Conservation (phyloP, 192 early-diverging fungal genomes). For the Pilobolus umbonatus region DNA sequence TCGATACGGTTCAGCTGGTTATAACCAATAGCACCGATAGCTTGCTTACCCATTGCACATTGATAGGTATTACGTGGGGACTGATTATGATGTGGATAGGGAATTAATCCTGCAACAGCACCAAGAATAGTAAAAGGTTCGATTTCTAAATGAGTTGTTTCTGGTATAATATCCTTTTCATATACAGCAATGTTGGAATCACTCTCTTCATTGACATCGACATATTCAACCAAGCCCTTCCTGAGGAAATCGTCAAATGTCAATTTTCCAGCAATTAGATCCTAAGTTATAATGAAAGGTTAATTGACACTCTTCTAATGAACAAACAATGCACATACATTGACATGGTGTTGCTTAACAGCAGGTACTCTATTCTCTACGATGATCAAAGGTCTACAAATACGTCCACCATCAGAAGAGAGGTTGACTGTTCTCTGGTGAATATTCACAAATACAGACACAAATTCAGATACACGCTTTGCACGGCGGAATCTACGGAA, state of each 20-base stretch:
- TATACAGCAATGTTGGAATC: slow-evolving; percentile 93
- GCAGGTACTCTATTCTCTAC: slow-evolving; percentile 73
- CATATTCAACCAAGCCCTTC: slow-evolving; percentile 88
- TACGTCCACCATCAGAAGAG: slow-evolving; percentile 89
- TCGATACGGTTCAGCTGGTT: slow-evolving; percentile 95
- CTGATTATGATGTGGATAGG: slow-evolving; percentile 98
- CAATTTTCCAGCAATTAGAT: slow-evolving; percentile 48
- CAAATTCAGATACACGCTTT: slow-evolving; percentile 86
- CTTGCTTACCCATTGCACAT: slow-evolving; percentile 99
- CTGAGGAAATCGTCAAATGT: slow-evolving; percentile 91
- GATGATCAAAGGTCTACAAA: slow-evolving; percentile 96
- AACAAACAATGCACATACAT: slow-evolving; percentile 33
- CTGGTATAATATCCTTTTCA: slow-evolving; percentile 75
- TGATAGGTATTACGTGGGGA: slow-evolving; percentile 96
- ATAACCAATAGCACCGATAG: slow-evolving; percentile 94
- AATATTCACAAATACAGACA: slow-evolving; percentile 82
- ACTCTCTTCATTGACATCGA: slow-evolving; percentile 97
- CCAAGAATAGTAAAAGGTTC: slow-evolving; percentile 94
- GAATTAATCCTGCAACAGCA: slow-evolving; percentile 96
- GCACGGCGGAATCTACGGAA: slow-evolving; percentile 83
- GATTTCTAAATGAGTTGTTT: slow-evolving; percentile 95
- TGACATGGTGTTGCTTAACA: slow-evolving; percentile 62
- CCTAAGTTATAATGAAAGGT: slow-evolving; percentile 2
- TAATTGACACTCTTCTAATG: not conserved
- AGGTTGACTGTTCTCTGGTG: slow-evolving; percentile 86